Conservation (phyloP, 805 yeast genomes). For the Ogataea pilisensis region DNA sequence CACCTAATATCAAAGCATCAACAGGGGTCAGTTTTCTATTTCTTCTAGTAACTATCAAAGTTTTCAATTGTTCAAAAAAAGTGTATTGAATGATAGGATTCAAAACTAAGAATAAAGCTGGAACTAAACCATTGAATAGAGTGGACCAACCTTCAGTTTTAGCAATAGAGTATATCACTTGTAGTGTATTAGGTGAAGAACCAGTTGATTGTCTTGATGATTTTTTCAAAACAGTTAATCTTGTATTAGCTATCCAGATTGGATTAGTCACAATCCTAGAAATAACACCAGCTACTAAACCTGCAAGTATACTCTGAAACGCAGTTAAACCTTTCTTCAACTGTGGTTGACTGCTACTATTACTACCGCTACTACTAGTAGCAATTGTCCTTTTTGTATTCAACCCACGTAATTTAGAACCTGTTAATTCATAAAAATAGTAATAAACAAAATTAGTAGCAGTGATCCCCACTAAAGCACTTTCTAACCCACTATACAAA, state of each 20-base stretch:
- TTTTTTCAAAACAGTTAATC: slow-evolving; percentile 62
- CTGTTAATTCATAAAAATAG: slow-evolving; percentile 79
- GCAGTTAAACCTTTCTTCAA: slow-evolving; percentile 45
- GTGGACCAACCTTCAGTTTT: slow-evolving; percentile 67
- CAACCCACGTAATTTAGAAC: slow-evolving; percentile 17
- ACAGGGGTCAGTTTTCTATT: slow-evolving; percentile 59
- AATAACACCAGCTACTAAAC: slow-evolving; percentile 83
- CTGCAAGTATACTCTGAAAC: slow-evolving; percentile 65
- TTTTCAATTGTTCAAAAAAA: slow-evolving; percentile 81
- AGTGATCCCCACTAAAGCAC: slow-evolving; percentile 82
- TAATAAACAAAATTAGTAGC: slow-evolving; percentile 86
- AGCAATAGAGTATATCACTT: slow-evolving; percentile 57
- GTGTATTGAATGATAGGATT: slow-evolving; percentile 94
- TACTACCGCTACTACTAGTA: neutral
- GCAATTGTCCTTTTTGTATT: neutral
- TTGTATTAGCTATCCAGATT: slow-evolving; percentile 91
- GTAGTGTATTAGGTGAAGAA: slow-evolving; percentile 42
- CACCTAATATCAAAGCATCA: slow-evolving; percentile 85
- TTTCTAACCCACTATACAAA: slow-evolving; percentile 80
- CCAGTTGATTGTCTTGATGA: slow-evolving; percentile 8
- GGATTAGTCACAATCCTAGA: slow-evolving; percentile 84
- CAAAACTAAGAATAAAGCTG: slow-evolving; percentile 79
- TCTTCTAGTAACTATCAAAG: slow-evolving; percentile 47
- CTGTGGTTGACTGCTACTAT: too few relatives aligned
- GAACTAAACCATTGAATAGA: slow-evolving; percentile 80